Evolutionary conservation across 2,329 filamentous ascomycete genomes (phyloP).

Genomic region (Venturiaceae sp.): DNA sequence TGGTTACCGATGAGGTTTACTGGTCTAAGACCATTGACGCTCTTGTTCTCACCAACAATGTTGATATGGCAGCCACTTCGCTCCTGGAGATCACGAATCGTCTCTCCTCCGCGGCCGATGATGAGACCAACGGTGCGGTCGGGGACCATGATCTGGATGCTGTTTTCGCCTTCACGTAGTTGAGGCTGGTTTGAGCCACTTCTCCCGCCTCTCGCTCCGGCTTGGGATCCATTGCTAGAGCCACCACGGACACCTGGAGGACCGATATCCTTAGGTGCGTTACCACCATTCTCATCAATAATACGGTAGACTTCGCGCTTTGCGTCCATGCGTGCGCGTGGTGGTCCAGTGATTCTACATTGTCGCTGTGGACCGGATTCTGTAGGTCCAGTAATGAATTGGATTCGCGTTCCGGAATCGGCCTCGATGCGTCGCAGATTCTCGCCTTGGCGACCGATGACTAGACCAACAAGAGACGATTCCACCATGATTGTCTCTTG

Average conservation of each 20-base stretch:
- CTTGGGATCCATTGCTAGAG: constrained; percentile 16
- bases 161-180: constrained; percentile 71
- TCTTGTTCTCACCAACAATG: constrained; percentile 89
- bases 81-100: constrained; percentile 85
- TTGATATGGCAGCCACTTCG: constrained; percentile 91
- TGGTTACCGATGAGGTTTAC: constrained; percentile 81
- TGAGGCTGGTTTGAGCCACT: constrained; percentile 27
- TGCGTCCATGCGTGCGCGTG: constrained; percentile 63
- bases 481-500: constrained; percentile 80
- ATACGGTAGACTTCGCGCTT: constrained; percentile 78
- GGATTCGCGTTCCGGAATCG: constrained; percentile 74
- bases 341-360: constrained; percentile 74
- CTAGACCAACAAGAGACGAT: constrained; percentile 75
- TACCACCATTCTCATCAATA: constrained; percentile 72
- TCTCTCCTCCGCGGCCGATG: constrained; percentile 88
- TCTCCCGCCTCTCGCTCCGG: not conserved
- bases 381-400: constrained; percentile 73
- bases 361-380: constrained; percentile 63
- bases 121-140: constrained; percentile 88
- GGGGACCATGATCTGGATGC: constrained; percentile 87
- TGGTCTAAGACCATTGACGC: constrained; percentile 77
- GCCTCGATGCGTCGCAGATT: constrained; percentile 77
- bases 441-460: constrained; percentile 85
- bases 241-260: constrained; percentile 4
- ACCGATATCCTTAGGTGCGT: constrained; percentile 21